These are phyloP conservation scores for Dillenia suffruticosa DNA, from an alignment of 164 flowering plant species.

Conservation along the genomic window DNA sequence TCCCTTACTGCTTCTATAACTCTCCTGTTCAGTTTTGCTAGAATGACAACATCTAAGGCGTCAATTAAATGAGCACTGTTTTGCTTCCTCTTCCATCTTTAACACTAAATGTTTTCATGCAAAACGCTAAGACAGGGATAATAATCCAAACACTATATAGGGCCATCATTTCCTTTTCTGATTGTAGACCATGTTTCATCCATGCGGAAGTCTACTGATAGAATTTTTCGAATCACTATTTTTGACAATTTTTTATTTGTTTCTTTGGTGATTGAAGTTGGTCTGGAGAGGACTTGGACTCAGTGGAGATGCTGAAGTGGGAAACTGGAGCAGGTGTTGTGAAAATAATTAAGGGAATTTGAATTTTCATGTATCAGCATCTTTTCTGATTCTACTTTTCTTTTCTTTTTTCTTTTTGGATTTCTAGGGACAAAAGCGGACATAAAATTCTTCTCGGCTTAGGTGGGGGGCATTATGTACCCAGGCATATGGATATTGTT, in stretches of 20 bases:
- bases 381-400: background rate
- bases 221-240: too few relatives aligned
- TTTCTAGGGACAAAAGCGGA: constrained; percentile 35
- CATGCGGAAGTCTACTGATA: too few relatives aligned
- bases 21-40: too few relatives aligned
- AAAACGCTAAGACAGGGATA: too few relatives aligned
- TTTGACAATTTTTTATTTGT: background rate
- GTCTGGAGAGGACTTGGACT: constrained; percentile 92
- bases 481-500: constrained; percentile 70
- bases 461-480: constrained; percentile 97
- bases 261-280: constrained; percentile 38
- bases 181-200: too few relatives aligned
- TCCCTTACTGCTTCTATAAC: too few relatives aligned
- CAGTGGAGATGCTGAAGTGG: constrained; percentile 58
- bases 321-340: constrained; percentile 70
- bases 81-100: too few relatives aligned
- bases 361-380: background rate
- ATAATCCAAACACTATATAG: too few relatives aligned
- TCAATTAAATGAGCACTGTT: too few relatives aligned
- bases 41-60: too few relatives aligned
- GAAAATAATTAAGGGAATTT: background rate
- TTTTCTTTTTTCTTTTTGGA: background rate
- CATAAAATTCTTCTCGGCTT: constrained; percentile 76
- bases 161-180: too few relatives aligned
- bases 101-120: too few relatives aligned